Evolutionary conservation across 495 filamentous ascomycete genomes (phyloP).

Genomic region (Penicillium pancosmium): DNA sequence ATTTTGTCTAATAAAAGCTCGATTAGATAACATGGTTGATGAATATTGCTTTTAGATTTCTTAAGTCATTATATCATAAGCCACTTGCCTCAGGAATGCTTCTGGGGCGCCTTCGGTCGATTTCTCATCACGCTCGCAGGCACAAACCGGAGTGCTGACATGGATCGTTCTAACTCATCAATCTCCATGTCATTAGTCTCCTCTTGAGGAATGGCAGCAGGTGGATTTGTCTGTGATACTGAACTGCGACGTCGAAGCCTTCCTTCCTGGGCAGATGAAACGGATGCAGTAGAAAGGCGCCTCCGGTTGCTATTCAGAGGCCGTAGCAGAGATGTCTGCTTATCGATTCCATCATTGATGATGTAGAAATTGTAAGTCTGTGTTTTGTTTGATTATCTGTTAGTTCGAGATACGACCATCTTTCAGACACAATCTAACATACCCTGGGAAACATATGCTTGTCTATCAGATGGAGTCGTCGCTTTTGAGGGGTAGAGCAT

Average conservation of each 20-base stretch:
- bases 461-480: slow-evolving; percentile 84
- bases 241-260: slow-evolving; percentile 43
- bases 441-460: slow-evolving; percentile 91
- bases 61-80: neutral
- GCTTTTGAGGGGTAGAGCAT: slow-evolving; percentile 81
- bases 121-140: slow-evolving; percentile 64
- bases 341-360: slow-evolving; percentile 86
- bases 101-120: slow-evolving; percentile 17
- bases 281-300: slow-evolving; percentile 52
- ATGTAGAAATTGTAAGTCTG: slow-evolving; percentile 88
- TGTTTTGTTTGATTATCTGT: neutral
- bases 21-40: neutral
- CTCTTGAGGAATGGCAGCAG: slow-evolving; percentile 3
- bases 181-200: slow-evolving; percentile 59
- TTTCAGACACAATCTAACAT: slow-evolving; percentile 8
- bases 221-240: slow-evolving; percentile 28
- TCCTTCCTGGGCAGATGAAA: slow-evolving; percentile 40
- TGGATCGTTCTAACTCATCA: slow-evolving; percentile 71
- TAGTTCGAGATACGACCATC: neutral
- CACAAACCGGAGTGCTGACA: slow-evolving; percentile 83
- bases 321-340: slow-evolving; percentile 73
- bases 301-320: slow-evolving; percentile 48
- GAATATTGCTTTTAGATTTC: neutral
- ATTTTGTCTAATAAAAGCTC: neutral
- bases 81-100: slow-evolving; percentile 6